Base-by-base conservation (phyloP, 2,329 filamentous ascomycete species). In the Zalaria sp. region DNA sequence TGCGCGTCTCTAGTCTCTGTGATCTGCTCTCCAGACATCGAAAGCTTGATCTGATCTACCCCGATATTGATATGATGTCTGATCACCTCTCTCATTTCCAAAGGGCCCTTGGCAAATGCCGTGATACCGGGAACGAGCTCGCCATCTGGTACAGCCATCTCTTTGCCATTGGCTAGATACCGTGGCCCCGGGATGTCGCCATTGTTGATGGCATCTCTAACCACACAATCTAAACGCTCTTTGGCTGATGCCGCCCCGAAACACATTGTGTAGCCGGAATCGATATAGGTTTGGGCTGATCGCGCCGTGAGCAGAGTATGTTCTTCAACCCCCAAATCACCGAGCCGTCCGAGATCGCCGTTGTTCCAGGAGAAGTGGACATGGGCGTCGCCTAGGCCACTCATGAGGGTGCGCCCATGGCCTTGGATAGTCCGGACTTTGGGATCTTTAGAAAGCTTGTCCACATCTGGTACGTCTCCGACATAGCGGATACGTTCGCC, bases 261-360 rank as follows among this genome's bases (percentile, higher is more conserved):
- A 40, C 61, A 67, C 65, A 69, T 69, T 0, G 68, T 71, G 49
- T 70, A 71, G 0, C 67, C 68, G 3, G 61, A 67, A 47, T 72
- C 67, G 5, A 70, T 51, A 45, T 64, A 71, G 36, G 57, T 62
- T 47, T 62, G 56, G 0, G 68, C 68, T 28, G 54, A 58, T 27
- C 57, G 54, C 3, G 63, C 62, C 0, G 68, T 69, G 4, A 66
- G 46, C 0, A 71, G 52, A 0, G 63, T 63, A 46, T 72, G 68
- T 42, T 72, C 67, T 48, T 72, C 68, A 0, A 70, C 54, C 0
- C 55, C 58, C 2, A 72, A 47, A 1, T 61, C 58, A 1, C 64
- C 65, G 2, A 72, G 51, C 1, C 53, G 49, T 18, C 57, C 58
- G 1, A 71, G 56, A 40, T 66, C 61, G 4, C 61, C 58, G 4